Evolutionary conservation across 2,329 filamentous ascomycete genomes (phyloP), one percentile per base, ranked within the genome.

Genomic region (Coniochaeta sp.): DNA sequence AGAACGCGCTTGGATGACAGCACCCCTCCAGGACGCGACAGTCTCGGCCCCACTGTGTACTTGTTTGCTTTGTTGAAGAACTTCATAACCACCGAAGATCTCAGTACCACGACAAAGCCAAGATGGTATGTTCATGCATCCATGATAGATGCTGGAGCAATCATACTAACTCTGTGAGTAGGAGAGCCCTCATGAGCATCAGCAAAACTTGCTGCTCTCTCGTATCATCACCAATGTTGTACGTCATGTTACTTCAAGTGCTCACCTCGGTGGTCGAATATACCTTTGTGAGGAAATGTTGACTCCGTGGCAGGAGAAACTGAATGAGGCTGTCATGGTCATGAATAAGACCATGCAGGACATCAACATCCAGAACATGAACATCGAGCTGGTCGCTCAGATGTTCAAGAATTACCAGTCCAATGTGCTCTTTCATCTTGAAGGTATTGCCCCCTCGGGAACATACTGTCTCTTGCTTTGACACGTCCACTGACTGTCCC

Each of bases 361-460:
- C 67, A 97, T 98, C 81, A 98, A 98, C 71, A 88, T 97, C 60
- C 90, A 96, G 70, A 99, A 98, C 74, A 97, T 98, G 92, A 96
- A 99, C 71, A 91, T 97, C 38, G 95, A 98, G 77, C 83, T 98
- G 2, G 95, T 98, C 6, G 93, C 93, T 0, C 93, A 98, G 72
- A 99, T 99, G 95, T 99, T 98, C 81, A 97, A 98, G 79, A 99
- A 98, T 76, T 99, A 99, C 73, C 93, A 97, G 74, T 96, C 92
- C 12, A 99, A 98, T 68, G 93, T 98, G 16, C 79, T 98, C 6
- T 98, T 99, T 73, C 95, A 99, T 69, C 82, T 99, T 6, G 95
- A 98, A 86, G 95, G 95, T 96, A 79, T 40, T 26, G 6, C 11
- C 47, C 22, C 47, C 58, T 22, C 55, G 6, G 9, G 19, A 2